Base-by-base conservation (phyloP, 169 alveolate species). In the Eimeria zaria region DNA sequence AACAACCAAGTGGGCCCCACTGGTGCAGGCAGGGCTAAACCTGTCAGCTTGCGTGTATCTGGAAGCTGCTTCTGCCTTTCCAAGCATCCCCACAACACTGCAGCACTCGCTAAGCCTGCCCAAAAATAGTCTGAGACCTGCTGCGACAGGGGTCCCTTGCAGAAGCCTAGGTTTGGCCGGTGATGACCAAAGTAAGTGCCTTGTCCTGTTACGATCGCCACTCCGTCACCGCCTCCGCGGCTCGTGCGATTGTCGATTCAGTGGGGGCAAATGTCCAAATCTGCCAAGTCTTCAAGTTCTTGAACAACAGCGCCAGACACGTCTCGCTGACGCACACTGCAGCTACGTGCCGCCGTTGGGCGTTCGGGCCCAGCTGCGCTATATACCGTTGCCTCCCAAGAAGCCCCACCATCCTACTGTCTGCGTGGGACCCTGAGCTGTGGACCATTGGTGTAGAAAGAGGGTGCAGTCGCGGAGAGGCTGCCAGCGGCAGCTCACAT, bases 311-410 rank as follows among this genome's bases (percentile, higher is more conserved):
- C 46, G 81, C 96, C 62, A 93, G 55, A 24, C 69, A 58, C 14
- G 89, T 80, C 39, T 93, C 96, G 76, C 93, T 88, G 76, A 93
- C 80, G 64, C 96, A 93, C 80, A 93, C 96, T 2, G 96, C 96
- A 0, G 94, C 76, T 22, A 93, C 60, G 78, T 93, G 96, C n/a
- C 96, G 85, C 76, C 76, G 93, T 67, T 93, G 96, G 69, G 91
- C 90, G 58, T 93, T 93, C 33, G 96, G 96, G 58, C 96, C 96
- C 62, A 58, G 67, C 48, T 91, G 83, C 62, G 93, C 89, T 44
- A 93, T 89, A 36, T 48, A 41, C 44, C 96, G 71, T 69, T 93
- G 89, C 76, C 93, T 87, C 30, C 96, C 96, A 2, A 93, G 96
- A 76, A 93, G 93, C 41, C 96, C 96, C 48, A 80, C 88, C 94